phyloP scores from a whole-genome alignment of 75 land plant species.

The Picea glauca region DNA sequence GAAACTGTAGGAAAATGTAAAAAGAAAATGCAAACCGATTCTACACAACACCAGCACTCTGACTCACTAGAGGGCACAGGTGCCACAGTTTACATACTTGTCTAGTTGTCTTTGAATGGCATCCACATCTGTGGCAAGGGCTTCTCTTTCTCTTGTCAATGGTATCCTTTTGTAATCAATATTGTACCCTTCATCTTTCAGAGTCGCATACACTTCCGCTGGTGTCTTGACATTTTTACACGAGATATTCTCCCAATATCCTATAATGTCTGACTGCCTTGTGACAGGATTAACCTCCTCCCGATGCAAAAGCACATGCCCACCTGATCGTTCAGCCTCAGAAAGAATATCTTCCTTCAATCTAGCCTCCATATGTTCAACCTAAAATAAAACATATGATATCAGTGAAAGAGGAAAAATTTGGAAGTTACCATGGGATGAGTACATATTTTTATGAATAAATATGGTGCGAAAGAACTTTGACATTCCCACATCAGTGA shows the following conservation, averaged over 20 bases:
- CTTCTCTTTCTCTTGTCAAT: constrained; percentile 88
- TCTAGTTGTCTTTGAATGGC: constrained; percentile 73
- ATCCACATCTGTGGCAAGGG: constrained; percentile 86
- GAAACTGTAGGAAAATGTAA: background rate
- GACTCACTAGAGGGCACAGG: background rate
- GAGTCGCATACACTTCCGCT: constrained; percentile 72
- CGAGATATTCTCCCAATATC: constrained; percentile 89
- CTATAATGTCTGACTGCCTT: constrained; percentile 65
- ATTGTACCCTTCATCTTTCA: constrained; percentile 71
- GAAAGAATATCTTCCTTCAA: constrained; percentile 90
- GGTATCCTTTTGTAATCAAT: constrained; percentile 80
- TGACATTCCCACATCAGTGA: background rate
- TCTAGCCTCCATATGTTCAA: constrained; percentile 95
- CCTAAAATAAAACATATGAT: constrained; percentile 35
- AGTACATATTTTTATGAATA: background rate
- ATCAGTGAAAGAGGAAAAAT: background rate
- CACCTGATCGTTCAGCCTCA: constrained; percentile 69
- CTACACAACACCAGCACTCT: background rate
- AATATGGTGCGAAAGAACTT: background rate
- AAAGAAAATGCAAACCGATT: background rate
- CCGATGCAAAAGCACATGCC: constrained; percentile 83
- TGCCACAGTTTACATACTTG: constrained; percentile 42
- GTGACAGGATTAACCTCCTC: constrained; percentile 70
- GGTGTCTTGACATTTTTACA: constrained; percentile 86
- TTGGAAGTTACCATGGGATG: background rate